Base-by-base conservation (phyloP, 108 stramenopile genomes). In the Pseudonitzschia pungens region DNA sequence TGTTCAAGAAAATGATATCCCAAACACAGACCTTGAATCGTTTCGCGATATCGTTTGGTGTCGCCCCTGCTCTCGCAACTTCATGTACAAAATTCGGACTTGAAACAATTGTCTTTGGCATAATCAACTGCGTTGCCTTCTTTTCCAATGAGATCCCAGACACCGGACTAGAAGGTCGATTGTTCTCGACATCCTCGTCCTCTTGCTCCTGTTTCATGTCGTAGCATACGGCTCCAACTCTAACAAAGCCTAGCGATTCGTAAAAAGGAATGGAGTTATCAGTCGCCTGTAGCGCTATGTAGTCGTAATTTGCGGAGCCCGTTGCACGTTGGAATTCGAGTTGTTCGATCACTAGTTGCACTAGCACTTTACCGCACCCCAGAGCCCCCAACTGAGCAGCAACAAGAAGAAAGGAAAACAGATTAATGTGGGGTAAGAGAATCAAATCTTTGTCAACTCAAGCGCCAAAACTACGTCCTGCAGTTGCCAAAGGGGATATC, bases 181-280 rank as follows among this genome's bases (percentile, higher is more conserved):
- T 50, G 18, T 64, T 16, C 9, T 50, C 67, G 18, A 18, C n/a
- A 33, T 62, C 60, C 6, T 20, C 51, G 22, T 67, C 42, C 0
- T 69, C 67, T 36, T n/a, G 42, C 42, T 43, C 42, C 11, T 43
- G 42, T 71, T 77, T 66, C 8, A 70, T 67, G n/a, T 68, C 65
- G 68, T 66, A 54, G 12, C 74, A 81, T 36, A 88, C 70, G 21
- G 86, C 90, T 20, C 96, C 96, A 1, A 97, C 94, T 29, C 96
- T 88, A 18, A 83, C 74, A 76, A 97, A 97, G 0, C 94, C 96
- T 63, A 91, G 76, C 5, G 84, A 83, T 77, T 97, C 96, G 66
- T 97, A 97, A 74, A 96, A 97, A 18, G 89, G 83, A 62, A 97
- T 89, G 7, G 92, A 91, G 59, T 92, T 93, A 27, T 94, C 89